Evolutionary conservation across 768 basidiomycete species (phyloP).

Genomic region (Mycena amicta): DNA sequence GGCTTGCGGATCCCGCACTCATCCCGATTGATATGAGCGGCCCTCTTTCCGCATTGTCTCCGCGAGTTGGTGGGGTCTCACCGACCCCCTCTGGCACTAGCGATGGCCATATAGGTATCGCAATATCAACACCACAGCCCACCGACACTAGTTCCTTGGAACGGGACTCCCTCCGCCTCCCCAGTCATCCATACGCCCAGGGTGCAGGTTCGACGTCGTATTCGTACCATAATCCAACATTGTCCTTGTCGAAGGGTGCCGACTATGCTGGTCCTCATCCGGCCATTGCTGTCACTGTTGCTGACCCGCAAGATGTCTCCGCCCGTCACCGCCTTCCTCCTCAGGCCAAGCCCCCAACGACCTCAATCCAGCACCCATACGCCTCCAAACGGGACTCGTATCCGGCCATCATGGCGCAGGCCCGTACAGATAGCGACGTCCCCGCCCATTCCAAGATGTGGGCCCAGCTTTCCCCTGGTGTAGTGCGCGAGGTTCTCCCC

Average conservation of each 20-base stretch:
- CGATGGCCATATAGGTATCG: slow-evolving; percentile 36
- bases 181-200: slow-evolving; percentile 54
- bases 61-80: slow-evolving; percentile 23
- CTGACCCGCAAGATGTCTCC: slow-evolving; percentile 29
- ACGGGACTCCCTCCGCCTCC: slow-evolving; percentile 36
- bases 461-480: slow-evolving; percentile 49
- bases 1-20: slow-evolving; percentile 45
- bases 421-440: slow-evolving; percentile 39
- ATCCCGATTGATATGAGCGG: slow-evolving; percentile 32
- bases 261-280: slow-evolving; percentile 43
- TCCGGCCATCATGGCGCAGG: slow-evolving; percentile 34
- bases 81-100: slow-evolving; percentile 31
- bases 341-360: slow-evolving; percentile 21
- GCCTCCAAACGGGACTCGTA: slow-evolving; percentile 41
- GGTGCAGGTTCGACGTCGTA: slow-evolving; percentile 36
- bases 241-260: slow-evolving; percentile 19
- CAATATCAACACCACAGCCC: slow-evolving; percentile 38
- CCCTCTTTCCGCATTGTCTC: slow-evolving; percentile 3
- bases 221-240: slow-evolving; percentile 23
- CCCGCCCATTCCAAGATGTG: slow-evolving; percentile 52
- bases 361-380: slow-evolving; percentile 45
- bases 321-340: slow-evolving; percentile 41
- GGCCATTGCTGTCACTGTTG: slow-evolving; percentile 14
- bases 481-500: slow-evolving; percentile 47
- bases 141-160: slow-evolving; percentile 23